Percentiles rank a stretch among this genome's conserved stretches.
phyloP scores from a whole-genome alignment of 2,329 filamentous ascomycete species.

The Trichoderma hamatum region DNA sequence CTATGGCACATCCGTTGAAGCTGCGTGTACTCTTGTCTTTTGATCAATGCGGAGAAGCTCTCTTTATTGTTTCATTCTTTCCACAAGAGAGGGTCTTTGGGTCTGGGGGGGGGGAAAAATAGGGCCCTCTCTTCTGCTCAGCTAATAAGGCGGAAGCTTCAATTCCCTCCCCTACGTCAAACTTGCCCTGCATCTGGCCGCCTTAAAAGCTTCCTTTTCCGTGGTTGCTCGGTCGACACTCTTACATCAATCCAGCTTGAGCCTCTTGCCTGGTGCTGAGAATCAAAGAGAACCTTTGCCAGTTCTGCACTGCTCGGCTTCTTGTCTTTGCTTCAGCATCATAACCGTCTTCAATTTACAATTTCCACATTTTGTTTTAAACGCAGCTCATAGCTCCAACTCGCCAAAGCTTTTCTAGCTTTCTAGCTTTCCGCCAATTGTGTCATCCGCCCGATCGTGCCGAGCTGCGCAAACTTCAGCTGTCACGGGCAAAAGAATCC shows the following conservation, averaged over 20 bases:
- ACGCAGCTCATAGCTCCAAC: neutral
- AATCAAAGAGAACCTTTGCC: too few species aligned
- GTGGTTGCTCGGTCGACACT: conserved; percentile 25
- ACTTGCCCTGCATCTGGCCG: conserved; percentile 1
- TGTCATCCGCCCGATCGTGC: neutral
- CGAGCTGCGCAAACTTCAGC: neutral
- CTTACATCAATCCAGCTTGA: conserved; percentile 9
- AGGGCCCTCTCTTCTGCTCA: neutral
- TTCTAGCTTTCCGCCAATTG: neutral
- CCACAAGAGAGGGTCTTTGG: too few species aligned
- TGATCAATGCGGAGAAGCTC: neutral
- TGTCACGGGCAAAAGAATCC: conserved; percentile 3
- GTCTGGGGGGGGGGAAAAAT: too few species aligned
- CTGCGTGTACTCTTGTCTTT: neutral
- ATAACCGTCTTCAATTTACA: neutral
- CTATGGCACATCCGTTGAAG: neutral
- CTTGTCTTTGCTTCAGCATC: neutral
- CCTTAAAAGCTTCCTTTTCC: conserved; percentile 14
- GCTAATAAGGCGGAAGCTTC: neutral
- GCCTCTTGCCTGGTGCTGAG: neutral
- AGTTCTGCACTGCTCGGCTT: neutral
- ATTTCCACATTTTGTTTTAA: neutral
- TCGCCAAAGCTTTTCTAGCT: neutral
- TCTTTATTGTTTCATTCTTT: neutral
- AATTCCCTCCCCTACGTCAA: neutral